Evolutionary conservation across 768 basidiomycete species (phyloP).

Genomic region (Galerina marginata): DNA sequence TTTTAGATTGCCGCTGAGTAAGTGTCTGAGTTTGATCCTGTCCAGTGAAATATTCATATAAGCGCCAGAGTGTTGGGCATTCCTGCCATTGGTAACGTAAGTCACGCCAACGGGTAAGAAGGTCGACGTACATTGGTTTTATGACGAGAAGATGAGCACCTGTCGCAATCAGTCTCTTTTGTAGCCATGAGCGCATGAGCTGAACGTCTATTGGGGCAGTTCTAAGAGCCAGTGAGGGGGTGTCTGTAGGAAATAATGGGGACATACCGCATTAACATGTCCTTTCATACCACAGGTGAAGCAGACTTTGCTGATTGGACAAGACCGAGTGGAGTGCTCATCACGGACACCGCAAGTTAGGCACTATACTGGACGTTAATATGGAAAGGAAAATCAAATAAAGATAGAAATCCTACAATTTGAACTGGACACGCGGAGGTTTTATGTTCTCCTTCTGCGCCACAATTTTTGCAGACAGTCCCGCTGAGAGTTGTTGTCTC

Average conservation of each 20-base stretch:
- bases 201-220: constrained; percentile 69
- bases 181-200: constrained; percentile 27
- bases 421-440: constrained; percentile 70
- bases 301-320: constrained; percentile 82
- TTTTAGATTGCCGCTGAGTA: constrained; percentile 53
- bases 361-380: constrained; percentile 52
- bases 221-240: constrained; percentile 41
- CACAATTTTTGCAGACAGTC: constrained; percentile 78
- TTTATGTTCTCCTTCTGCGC: constrained; percentile 73
- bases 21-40: constrained; percentile 54
- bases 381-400: not conserved
- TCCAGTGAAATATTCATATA: constrained; percentile 74
- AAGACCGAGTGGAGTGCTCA: constrained; percentile 78
- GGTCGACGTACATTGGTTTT: constrained; percentile 60
- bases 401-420: constrained; percentile 56
- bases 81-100: constrained; percentile 50
- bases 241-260: not conserved
- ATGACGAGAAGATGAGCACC: constrained; percentile 72
- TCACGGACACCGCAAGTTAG: constrained; percentile 81
- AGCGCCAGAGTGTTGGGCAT: constrained; percentile 83
- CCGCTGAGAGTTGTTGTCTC: constrained; percentile 47
- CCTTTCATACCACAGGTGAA: constrained; percentile 86
- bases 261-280: constrained; percentile 69
- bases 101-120: not conserved
- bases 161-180: constrained; percentile 59